Conservation (phyloP, 129 eudicot species). For the Apium graveolens region DNA sequence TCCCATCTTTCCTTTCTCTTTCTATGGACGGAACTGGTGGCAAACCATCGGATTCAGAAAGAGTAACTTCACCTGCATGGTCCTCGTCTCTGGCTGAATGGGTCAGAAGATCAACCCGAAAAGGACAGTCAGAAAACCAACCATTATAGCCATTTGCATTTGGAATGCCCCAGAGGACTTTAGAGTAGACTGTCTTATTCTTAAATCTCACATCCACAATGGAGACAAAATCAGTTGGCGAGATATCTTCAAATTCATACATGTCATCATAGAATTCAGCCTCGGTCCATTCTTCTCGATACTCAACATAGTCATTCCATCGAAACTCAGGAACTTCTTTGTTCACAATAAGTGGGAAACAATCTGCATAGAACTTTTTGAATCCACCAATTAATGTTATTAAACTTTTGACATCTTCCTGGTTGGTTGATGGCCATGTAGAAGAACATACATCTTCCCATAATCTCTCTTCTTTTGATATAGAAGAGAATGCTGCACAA, state of each 20-base stretch:
- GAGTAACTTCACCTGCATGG: conserved; percentile 34
- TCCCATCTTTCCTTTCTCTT: conserved; percentile 82
- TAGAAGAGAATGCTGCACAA: conserved; percentile 68
- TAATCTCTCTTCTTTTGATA: conserved; percentile 75
- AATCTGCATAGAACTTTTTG: conserved; percentile 80
- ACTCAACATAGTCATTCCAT: conserved; percentile 48
- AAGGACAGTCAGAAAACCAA: conserved; percentile 87
- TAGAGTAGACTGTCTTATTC: conserved; percentile 60
- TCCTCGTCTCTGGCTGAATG: conserved; percentile 37
- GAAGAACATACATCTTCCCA: conserved; percentile 89
- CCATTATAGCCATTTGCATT: conserved; percentile 60
- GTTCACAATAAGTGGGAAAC: conserved; percentile 89
- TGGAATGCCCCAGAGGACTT: conserved; percentile 83
- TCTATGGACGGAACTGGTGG: conserved; percentile 60
- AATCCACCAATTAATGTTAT: conserved; percentile 70
- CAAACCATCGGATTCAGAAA: conserved; percentile 52
- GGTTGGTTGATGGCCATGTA: conserved; percentile 83
- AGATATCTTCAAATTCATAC: conserved; percentile 43
- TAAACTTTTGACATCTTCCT: conserved; percentile 54
- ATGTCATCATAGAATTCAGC: conserved; percentile 80
- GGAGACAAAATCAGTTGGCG: conserved; percentile 76
- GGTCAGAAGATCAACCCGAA: conserved; percentile 62
- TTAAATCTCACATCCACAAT: conserved; percentile 68
- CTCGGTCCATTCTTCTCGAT: conserved; percentile 76
- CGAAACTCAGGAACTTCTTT: conserved; percentile 58